phyloP scores from a whole-genome alignment of 345 rosid genomes.

The Lepidium africanum region DNA sequence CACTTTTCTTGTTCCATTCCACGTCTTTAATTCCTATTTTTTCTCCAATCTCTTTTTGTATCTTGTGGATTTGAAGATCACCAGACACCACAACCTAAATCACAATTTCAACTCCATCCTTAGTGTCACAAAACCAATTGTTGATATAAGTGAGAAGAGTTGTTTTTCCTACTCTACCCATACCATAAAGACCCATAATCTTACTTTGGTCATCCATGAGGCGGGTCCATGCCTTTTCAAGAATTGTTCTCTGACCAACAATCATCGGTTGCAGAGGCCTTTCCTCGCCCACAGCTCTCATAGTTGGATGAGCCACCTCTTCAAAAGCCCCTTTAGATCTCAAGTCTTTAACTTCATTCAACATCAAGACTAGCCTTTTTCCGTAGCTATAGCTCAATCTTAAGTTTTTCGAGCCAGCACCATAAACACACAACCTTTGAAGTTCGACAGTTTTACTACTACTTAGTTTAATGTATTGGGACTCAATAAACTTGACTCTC shows the following conservation, averaged over 20 bases:
- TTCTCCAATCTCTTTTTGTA: constrained; percentile 12
- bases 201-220: neutral
- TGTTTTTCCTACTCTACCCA: constrained; percentile 27
- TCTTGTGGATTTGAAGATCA: neutral
- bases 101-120: constrained; percentile 6
- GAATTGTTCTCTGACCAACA: constrained; percentile 6
- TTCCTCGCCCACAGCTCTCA: neutral
- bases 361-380: neutral
- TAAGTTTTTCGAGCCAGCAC: neutral
- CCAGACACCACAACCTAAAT: constrained; percentile 19
- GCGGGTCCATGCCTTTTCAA: constrained; percentile 6
- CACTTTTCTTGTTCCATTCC: neutral
- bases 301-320: constrained; percentile 1
- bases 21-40: neutral
- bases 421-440: neutral
- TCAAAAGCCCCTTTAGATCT: neutral
- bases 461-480: neutral
- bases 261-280: neutral
- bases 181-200: constrained; percentile 16
- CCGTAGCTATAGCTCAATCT: neutral
- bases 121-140: neutral
- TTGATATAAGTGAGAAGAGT: constrained; percentile 23
- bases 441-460: neutral
- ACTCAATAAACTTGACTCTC: neutral
- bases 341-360: neutral